phyloP scores from a whole-genome alignment of 768 basidiomycete genomes.

The Amanita jacksonii region DNA sequence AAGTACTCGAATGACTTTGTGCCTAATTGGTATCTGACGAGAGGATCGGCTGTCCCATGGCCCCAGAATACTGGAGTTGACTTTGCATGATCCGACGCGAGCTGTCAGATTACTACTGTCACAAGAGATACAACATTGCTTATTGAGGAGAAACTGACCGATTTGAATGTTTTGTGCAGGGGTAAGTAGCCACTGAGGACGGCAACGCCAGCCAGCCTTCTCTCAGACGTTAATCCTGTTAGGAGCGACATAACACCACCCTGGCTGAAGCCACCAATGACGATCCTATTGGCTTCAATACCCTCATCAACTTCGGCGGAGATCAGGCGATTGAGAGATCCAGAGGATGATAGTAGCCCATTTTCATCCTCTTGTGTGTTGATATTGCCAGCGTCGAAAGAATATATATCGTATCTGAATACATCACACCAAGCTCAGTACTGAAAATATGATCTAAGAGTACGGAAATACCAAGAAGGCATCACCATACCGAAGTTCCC shows the following conservation, averaged over 20 bases:
- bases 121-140: not conserved
- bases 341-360: constrained; percentile 62
- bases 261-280: constrained; percentile 87
- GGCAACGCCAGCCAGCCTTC: constrained; percentile 65
- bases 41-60: constrained; percentile 67
- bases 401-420: constrained; percentile 67
- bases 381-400: constrained; percentile 48
- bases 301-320: constrained; percentile 65
- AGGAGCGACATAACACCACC: constrained; percentile 72
- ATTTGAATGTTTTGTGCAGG: constrained; percentile 52
- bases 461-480: too few species aligned
- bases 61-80: constrained; percentile 80
- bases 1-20: constrained; percentile 48
- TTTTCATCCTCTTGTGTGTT: constrained; percentile 54
- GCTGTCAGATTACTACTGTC: constrained; percentile 28
- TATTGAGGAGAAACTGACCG: constrained; percentile 29
- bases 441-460: too few species aligned
- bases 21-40: constrained; percentile 53
- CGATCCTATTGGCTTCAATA: constrained; percentile 57
- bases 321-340: constrained; percentile 58
- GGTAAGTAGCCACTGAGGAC: constrained; percentile 78
- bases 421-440: constrained; percentile 7
- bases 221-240: constrained; percentile 56
- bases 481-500: too few species aligned
- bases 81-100: constrained; percentile 48